Evolutionary conservation across 208 protist genomes (phyloP).

Genomic region (Endotrypanum monterogeii): DNA sequence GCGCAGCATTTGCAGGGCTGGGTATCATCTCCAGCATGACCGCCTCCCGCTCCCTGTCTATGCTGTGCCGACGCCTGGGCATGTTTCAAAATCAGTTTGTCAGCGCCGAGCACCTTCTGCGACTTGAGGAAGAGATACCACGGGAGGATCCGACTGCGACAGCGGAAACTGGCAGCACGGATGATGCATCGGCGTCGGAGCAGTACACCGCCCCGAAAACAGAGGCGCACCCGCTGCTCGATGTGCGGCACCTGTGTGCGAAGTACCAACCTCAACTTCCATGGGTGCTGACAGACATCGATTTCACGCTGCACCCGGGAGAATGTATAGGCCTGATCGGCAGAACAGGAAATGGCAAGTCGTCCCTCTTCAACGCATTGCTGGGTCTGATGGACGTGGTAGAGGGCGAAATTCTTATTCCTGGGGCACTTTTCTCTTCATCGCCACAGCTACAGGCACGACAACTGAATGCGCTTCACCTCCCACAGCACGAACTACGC

Average conservation of each 20-base stretch:
- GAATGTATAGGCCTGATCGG: conserved; percentile 82
- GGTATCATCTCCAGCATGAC: conserved; percentile 69
- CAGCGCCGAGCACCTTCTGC: conserved; percentile 68
- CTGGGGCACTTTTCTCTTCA: conserved; percentile 21
- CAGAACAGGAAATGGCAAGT: conserved; percentile 85
- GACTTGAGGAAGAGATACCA: conserved; percentile 47
- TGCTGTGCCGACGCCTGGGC: conserved; percentile 65
- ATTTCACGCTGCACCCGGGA: conserved; percentile 41
- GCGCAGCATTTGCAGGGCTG: conserved; percentile 59
- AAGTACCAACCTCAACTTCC: conserved; percentile 71
- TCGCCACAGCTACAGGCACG: conserved; percentile 7
- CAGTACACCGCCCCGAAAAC: background rate
- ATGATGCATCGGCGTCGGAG: conserved; percentile 7
- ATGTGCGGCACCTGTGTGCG: conserved; percentile 57
- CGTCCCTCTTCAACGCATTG: conserved; percentile 79
- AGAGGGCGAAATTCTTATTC: conserved; percentile 44
- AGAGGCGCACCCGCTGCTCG: conserved; percentile 39
- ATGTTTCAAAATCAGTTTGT: conserved; percentile 84
- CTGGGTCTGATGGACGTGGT: conserved; percentile 90
- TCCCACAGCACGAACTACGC: conserved; percentile 65
- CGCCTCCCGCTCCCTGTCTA: conserved; percentile 47
- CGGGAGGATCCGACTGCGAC: conserved; percentile 18
- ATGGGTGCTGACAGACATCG: conserved; percentile 71
- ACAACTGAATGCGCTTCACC: conserved; percentile 22
- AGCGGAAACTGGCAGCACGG: background rate